Evolutionary conservation across 2,329 filamentous ascomycete genomes (phyloP).

Genomic region (Exophiala oligosperma): DNA sequence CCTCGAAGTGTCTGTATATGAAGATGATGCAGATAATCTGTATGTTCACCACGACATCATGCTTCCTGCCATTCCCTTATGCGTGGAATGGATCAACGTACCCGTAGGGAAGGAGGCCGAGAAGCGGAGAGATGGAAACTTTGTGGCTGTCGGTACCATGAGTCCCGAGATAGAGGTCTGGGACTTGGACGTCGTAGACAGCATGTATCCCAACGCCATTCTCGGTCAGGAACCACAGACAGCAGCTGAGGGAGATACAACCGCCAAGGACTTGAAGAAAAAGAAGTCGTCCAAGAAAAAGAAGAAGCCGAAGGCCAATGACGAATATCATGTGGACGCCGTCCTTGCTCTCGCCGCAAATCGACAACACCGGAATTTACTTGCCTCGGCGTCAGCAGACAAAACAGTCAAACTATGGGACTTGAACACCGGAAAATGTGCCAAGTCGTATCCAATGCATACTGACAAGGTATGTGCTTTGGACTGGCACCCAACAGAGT

Average conservation of each 20-base stretch:
- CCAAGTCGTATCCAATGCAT: constrained; percentile 93
- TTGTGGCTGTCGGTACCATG: constrained; percentile 93
- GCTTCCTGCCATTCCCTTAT: constrained; percentile 93
- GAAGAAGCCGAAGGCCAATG: constrained; percentile 84
- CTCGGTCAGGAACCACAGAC: constrained; percentile 70
- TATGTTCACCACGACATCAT: constrained; percentile 99
- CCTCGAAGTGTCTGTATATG: constrained; percentile 95
- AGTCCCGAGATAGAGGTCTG: constrained; percentile 98
- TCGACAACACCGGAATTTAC: constrained; percentile 86
- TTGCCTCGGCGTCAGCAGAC: constrained; percentile 93
- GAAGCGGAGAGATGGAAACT: constrained; percentile 75
- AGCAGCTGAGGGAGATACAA: constrained; percentile 48
- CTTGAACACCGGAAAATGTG: constrained; percentile 84
- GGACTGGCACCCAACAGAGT: constrained; percentile 85
- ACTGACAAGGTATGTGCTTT: constrained; percentile 97
- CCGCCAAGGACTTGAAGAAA: constrained; percentile 29
- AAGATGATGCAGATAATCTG: constrained; percentile 91
- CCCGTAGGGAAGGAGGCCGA: constrained; percentile 73
- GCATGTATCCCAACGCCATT: constrained; percentile 97
- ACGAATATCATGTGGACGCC: constrained; percentile 90
- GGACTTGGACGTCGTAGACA: constrained; percentile 93
- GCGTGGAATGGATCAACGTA: constrained; percentile 92
- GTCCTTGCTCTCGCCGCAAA: constrained; percentile 90
- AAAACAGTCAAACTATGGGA: constrained; percentile 99
- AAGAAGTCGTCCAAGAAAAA: constrained; percentile 76